Percentiles rank a stretch among this genome's conserved stretches.
Conservation (phyloP, 208 protist species). For the Acanthamoeba triangularis region DNA sequence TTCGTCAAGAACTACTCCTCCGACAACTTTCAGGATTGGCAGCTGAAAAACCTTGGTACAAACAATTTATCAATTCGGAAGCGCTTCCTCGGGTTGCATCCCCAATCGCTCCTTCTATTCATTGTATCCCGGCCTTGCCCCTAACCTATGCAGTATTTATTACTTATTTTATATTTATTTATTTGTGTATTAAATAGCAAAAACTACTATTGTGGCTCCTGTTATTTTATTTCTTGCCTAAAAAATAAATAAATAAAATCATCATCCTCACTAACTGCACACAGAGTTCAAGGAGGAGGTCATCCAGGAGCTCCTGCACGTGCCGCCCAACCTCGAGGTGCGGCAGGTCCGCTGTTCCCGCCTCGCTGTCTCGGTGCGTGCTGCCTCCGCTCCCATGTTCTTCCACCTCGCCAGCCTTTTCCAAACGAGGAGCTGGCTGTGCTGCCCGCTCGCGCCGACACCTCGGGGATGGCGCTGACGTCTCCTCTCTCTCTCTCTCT, state of each 20-base stretch:
- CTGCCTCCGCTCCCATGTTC: not conserved
- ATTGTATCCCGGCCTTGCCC: no score
- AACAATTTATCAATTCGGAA: no score
- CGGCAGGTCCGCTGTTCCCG: slow-evolving; percentile 41
- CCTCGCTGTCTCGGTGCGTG: slow-evolving; percentile 1
- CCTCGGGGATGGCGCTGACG: no score
- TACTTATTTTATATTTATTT: no score
- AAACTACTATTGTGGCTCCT: no score
- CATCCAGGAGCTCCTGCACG: slow-evolving; percentile 20
- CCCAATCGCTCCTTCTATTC: no score
- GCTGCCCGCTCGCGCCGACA: not conserved
- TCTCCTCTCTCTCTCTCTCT: no score
- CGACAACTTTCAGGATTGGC: slow-evolving; percentile 47
- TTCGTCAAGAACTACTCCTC: slow-evolving; percentile 58
- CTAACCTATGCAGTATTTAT: no score
- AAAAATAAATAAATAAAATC: not conserved
- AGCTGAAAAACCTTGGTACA: slow-evolving; percentile 37
- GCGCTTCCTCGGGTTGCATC: not conserved
- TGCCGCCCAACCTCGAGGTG: slow-evolving; percentile 57
- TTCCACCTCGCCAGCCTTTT: not conserved
- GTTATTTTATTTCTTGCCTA: not conserved
- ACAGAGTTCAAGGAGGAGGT: slow-evolving; percentile 69
- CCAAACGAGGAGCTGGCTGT: not conserved
- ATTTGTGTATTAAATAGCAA: no score
- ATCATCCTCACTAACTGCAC: not conserved